These are phyloP conservation scores for Paecilomyces dactylethromorphus DNA, from an alignment of 2,329 filamentous ascomycete species.

Conservation along the genomic window DNA sequence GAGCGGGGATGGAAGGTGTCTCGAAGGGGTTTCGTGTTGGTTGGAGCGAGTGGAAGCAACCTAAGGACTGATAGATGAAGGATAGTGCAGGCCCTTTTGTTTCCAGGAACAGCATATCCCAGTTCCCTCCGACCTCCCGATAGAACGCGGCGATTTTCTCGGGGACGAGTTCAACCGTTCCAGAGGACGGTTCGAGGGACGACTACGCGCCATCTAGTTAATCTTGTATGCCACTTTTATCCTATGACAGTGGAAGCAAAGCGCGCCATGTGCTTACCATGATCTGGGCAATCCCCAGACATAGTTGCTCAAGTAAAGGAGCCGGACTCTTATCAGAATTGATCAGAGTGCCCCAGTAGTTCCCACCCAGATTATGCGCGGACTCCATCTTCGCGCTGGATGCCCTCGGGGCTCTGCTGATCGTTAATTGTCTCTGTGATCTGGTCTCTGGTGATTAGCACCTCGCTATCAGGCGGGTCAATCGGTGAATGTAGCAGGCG, in stretches of 20 bases:
- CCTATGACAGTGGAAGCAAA: neutral
- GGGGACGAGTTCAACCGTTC: conserved; percentile 46
- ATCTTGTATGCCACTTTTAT: neutral
- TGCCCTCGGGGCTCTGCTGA: neutral
- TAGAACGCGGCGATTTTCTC: conserved; percentile 72
- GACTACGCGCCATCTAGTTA: conserved; percentile 11
- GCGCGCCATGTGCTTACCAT: conserved; percentile 52
- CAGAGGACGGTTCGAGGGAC: conserved; percentile 24
- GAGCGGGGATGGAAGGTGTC: conserved; percentile 69
- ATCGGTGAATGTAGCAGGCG: neutral
- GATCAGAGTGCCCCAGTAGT: conserved; percentile 58
- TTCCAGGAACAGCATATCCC: conserved; percentile 71
- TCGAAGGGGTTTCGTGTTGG: conserved; percentile 64
- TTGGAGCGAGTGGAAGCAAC: conserved; percentile 82
- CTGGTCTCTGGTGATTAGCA: neutral
- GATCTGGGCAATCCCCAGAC: conserved; percentile 61
- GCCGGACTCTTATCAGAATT: conserved; percentile 62
- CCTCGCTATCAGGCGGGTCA: neutral
- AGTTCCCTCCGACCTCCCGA: conserved; percentile 66
- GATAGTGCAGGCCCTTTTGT: conserved; percentile 70
- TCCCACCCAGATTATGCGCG: conserved; percentile 13
- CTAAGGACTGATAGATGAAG: conserved; percentile 86
- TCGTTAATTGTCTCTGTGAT: neutral
- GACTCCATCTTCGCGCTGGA: conserved; percentile 21
- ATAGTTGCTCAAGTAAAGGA: conserved; percentile 58